Percentiles rank a stretch among this genome's conserved stretches.
Conservation (phyloP, 129 eudicot genomes). For the Arctium lappa region DNA sequence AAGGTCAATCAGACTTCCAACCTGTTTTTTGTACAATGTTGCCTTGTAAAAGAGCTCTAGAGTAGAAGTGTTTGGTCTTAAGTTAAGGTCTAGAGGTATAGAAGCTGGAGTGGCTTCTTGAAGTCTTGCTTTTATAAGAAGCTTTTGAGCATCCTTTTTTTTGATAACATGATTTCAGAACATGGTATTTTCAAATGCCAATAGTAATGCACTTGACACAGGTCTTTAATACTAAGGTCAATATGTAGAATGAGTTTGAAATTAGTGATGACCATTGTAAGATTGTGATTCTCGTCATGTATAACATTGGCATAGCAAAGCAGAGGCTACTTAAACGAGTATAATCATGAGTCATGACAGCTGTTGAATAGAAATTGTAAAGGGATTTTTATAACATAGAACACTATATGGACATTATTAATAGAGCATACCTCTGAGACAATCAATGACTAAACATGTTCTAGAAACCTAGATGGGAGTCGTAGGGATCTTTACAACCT, state of each 20-base stretch:
- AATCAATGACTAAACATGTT: neutral
- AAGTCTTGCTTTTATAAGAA: too few species aligned
- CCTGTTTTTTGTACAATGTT: too few species aligned
- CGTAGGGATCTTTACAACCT: neutral
- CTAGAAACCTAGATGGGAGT: neutral
- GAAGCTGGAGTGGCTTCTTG: too few species aligned
- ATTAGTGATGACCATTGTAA: neutral
- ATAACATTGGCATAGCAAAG: neutral
- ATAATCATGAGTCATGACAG: neutral
- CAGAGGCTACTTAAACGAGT: neutral
- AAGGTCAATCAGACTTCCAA: too few species aligned
- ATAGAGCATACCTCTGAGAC: neutral
- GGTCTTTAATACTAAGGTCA: too few species aligned
- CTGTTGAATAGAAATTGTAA: neutral
- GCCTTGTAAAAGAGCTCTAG: too few species aligned
- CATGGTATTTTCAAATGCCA: too few species aligned
- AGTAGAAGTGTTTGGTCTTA: too few species aligned
- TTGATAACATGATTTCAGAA: too few species aligned
- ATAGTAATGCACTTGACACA: too few species aligned
- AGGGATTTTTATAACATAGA: neutral
- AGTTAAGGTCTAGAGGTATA: too few species aligned
- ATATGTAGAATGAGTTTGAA: neutral
- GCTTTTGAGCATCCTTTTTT: too few species aligned
- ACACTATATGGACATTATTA: neutral
- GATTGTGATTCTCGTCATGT: neutral